phyloP scores from a whole-genome alignment of 2,329 filamentous ascomycete species.

The Alternaria gansuensis region DNA sequence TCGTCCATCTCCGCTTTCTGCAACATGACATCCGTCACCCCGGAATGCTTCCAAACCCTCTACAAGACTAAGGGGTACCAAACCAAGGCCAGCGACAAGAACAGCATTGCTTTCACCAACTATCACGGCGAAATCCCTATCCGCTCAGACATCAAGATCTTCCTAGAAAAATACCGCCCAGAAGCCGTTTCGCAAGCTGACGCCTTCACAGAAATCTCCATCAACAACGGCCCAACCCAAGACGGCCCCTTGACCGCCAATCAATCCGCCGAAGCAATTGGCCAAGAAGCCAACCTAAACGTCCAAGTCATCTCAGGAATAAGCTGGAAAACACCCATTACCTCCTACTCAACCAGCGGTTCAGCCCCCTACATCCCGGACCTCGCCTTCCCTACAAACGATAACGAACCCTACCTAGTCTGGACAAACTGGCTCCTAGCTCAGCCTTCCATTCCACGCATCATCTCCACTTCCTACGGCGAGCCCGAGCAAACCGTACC shows the following conservation, averaged over 20 bases:
- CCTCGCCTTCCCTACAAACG: conserved; percentile 58
- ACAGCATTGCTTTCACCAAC: conserved; percentile 60
- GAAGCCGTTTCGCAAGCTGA: conserved; percentile 57
- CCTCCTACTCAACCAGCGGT: conserved; percentile 69
- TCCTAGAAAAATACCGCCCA: conserved; percentile 65
- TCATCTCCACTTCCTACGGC: conserved; percentile 72
- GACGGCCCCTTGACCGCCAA: conserved; percentile 53
- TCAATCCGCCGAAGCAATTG: conserved; percentile 44
- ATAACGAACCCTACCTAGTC: conserved; percentile 74
- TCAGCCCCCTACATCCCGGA: conserved; percentile 63
- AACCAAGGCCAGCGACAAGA: conserved; percentile 55
- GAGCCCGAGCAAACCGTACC: conserved; percentile 73
- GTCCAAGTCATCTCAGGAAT: conserved; percentile 68
- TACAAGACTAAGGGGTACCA: conserved; percentile 65
- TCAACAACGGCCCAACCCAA: conserved; percentile 64
- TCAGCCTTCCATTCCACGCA: conserved; percentile 66
- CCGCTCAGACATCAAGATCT: conserved; percentile 65
- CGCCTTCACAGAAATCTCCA: conserved; percentile 66
- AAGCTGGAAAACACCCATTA: conserved; percentile 63
- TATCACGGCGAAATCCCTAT: conserved; percentile 62
- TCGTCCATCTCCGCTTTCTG: conserved; percentile 55
- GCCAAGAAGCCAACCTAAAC: conserved; percentile 70
- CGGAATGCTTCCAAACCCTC: conserved; percentile 63
- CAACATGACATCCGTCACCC: conserved; percentile 62
- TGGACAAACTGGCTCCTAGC: conserved; percentile 68